These are phyloP conservation scores for Anisodus tanguticus DNA, from an alignment of 257 asterid species.

Conservation along the genomic window DNA sequence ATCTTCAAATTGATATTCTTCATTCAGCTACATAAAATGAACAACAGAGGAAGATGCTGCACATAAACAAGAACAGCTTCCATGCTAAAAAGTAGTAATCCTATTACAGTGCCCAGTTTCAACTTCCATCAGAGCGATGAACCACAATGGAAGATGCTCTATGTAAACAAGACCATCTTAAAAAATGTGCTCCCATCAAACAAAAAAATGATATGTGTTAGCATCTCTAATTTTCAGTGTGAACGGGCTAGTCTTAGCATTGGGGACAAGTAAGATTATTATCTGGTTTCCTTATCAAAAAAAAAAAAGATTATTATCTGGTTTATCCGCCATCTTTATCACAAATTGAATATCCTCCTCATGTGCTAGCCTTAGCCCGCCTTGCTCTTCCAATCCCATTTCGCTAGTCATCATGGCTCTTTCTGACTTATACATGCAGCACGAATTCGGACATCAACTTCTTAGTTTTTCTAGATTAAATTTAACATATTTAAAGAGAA, in stretches of 20 bases:
- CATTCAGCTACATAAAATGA: background rate
- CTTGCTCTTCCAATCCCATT: background rate
- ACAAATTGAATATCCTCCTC: background rate
- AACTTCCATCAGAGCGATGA: background rate
- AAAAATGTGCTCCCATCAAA: background rate
- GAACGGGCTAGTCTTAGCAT: background rate
- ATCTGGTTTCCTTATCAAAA: too few species aligned
- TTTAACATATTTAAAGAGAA: background rate
- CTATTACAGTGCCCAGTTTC: background rate
- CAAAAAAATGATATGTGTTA: background rate
- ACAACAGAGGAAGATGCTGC: background rate
- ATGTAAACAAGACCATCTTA: background rate
- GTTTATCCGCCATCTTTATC: background rate
- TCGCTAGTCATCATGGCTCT: background rate
- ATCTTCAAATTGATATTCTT: conserved; percentile 6
- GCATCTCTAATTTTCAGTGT: background rate
- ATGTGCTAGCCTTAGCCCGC: background rate
- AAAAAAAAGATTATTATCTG: background rate
- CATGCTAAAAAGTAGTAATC: conserved; percentile 1
- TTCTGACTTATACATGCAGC: background rate
- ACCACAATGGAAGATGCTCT: conserved; percentile 1
- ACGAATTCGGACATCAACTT: background rate
- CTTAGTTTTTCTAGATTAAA: background rate
- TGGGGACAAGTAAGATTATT: background rate
- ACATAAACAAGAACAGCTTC: conserved; percentile 7